These are phyloP conservation scores for Chaetomium cochliodes DNA, from an alignment of 495 filamentous ascomycete species.

Conservation along the genomic window DNA sequence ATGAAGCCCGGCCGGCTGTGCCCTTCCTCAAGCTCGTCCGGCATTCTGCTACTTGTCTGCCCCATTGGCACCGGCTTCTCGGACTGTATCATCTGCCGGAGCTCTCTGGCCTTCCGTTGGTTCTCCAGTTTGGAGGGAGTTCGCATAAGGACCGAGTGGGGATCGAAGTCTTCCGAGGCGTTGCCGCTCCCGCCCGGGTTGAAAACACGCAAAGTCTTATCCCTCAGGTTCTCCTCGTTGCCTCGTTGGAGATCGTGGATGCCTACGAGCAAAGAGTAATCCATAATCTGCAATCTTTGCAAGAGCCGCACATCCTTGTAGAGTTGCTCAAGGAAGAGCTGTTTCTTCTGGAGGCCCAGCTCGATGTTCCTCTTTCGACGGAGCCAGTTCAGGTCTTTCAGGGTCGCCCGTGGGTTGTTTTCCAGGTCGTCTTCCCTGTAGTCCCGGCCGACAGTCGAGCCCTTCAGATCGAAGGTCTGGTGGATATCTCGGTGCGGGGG, in stretches of 20 bases:
- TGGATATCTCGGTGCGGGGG: constrained; percentile 97
- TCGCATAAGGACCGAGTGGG: constrained; percentile 67
- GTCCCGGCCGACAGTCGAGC: constrained; percentile 92
- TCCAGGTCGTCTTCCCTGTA: constrained; percentile 84
- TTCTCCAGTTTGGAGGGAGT: constrained; percentile 95
- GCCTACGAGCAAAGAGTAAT: constrained; percentile 93
- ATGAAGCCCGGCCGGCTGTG: constrained; percentile 53
- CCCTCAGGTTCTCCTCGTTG: constrained; percentile 92
- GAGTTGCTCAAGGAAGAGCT: constrained; percentile 82
- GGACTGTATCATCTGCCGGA: constrained; percentile 86
- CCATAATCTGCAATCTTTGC: constrained; percentile 92
- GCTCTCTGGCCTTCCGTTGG: constrained; percentile 84
- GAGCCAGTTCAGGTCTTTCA: constrained; percentile 98
- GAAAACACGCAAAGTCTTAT: constrained; percentile 93
- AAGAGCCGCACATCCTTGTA: constrained; percentile 81
- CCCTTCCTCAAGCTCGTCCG: constrained; percentile 73
- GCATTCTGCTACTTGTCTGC: constrained; percentile 79
- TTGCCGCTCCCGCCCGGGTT: constrained; percentile 74
- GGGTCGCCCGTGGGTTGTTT: constrained; percentile 83
- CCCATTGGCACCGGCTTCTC: constrained; percentile 91
- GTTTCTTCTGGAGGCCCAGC: constrained; percentile 82
- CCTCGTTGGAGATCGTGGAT: constrained; percentile 87
- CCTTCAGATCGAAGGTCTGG: constrained; percentile 94
- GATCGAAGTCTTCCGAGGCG: constrained; percentile 50
- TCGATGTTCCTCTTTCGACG: constrained; percentile 81